These are phyloP conservation scores for Pyrus bretschneideri DNA, from an alignment of 306 rosid species.

Conservation along the genomic window DNA sequence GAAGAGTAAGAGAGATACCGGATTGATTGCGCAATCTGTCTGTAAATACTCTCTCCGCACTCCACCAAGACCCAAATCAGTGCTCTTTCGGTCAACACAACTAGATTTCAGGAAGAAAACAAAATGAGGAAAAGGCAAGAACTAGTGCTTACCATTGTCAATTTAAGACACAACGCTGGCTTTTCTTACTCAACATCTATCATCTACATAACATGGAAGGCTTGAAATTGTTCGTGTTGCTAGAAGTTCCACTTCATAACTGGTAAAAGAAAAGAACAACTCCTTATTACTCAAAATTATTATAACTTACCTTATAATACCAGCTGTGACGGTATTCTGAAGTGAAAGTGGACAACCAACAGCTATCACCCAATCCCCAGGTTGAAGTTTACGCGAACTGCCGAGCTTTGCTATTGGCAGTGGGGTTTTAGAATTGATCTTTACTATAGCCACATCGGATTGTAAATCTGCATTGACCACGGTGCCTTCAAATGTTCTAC, in stretches of 20 bases:
- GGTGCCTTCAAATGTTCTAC: slow-evolving; percentile 73
- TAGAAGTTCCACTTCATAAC: neutral
- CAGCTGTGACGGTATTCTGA: slow-evolving; percentile 90
- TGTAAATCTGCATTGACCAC: slow-evolving; percentile 73
- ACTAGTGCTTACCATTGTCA: neutral
- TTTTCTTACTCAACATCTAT: too few species aligned
- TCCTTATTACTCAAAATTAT: neutral
- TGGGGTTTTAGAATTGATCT: slow-evolving; percentile 70
- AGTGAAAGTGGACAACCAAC: slow-evolving; percentile 87
- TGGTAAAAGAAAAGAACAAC: neutral
- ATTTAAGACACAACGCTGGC: neutral
- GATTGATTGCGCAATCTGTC: slow-evolving; percentile 73
- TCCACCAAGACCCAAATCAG: slow-evolving; percentile 89
- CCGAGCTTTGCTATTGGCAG: slow-evolving; percentile 81
- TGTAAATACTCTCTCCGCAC: slow-evolving; percentile 69
- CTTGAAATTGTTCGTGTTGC: neutral
- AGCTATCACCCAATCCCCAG: slow-evolving; percentile 92
- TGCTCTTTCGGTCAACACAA: slow-evolving; percentile 86
- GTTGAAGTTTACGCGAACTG: slow-evolving; percentile 68
- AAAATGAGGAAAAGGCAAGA: neutral
- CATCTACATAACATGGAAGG: neutral
- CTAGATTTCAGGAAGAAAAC: slow-evolving; percentile 23
- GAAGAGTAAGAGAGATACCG: slow-evolving; percentile 33
- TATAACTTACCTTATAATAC: slow-evolving; percentile 63
- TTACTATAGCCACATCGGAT: slow-evolving; percentile 82